Base-by-base conservation (phyloP, 2,329 filamentous ascomycete species). In the Mycogone perniciosa region DNA sequence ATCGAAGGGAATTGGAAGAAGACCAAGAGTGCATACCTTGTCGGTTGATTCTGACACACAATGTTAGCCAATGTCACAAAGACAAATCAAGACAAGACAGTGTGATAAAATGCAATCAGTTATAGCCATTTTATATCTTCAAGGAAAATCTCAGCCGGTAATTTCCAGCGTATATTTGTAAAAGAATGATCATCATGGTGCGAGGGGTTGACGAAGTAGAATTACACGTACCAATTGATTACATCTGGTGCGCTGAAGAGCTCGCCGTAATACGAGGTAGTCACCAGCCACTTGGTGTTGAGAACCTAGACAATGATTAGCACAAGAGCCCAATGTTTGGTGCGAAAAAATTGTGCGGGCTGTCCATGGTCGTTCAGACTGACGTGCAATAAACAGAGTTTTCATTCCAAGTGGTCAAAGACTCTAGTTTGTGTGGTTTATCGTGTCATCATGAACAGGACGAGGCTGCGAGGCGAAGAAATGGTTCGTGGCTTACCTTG, bases 371-470 rank as follows among this genome's bases (percentile, higher is more conserved):
- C 66, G 71, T 77, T 93, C 88, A 93, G 88, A 89, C 88, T 93
- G 88, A 93, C 88, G 87, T 92, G 84, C 81, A 84, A 88, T 20
- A 83, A 81, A 77, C 60, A 58, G 71, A 82, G 71, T 85, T 92
- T 91, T 91, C 88, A 92, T 85, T 79, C 82, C 77, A 69, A 68
- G 55, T 69, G 86, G 84, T 95, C 89, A 93, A 93, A 95, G 89
- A 95, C 89, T 95, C 89, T 95, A 95, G 88, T 91, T 91, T 85
- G 84, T 81, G 86, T 20, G 86, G 89, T 85, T 80, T 77, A 75
- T 76, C 69, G 73, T 89, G 84, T 91, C 88, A 92, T 92, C 88
- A 89, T 68, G 72, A 71, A 75, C 55, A 38, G 57, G 54, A 51
- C 54, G 46, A 29, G 40, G 44, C 20, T 38, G 26, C 50, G 51